phyloP scores from a whole-genome alignment of 192 early-diverging fungal genomes.

The Rhizophagus sp. region DNA sequence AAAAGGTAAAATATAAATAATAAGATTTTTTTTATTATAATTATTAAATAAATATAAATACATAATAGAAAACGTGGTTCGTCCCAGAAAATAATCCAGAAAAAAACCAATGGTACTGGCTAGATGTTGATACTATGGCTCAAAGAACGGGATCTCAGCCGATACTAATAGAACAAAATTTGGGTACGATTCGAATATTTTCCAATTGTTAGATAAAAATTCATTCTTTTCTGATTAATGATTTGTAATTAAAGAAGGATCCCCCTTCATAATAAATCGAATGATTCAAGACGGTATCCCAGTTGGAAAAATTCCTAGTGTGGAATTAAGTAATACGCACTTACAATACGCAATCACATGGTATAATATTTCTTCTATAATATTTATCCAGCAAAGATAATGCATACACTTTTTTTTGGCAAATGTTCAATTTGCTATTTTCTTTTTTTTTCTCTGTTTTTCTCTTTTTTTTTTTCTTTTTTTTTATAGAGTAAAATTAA shows the following conservation, averaged over 20 bases:
- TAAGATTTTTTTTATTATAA: not conserved
- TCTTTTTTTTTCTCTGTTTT: not conserved
- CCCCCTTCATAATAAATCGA: constrained; percentile 46
- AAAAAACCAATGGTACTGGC: constrained; percentile 80
- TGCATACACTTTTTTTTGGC: not conserved
- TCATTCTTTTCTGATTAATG: constrained; percentile 23
- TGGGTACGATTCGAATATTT: constrained; percentile 42
- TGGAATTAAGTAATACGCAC: constrained; percentile 86
- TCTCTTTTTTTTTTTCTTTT: not conserved
- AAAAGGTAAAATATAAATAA: constrained; percentile 43
- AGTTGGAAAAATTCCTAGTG: constrained; percentile 64
- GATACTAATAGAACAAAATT: constrained; percentile 76
- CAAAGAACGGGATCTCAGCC: constrained; percentile 61
- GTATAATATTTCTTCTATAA: constrained; percentile 50
- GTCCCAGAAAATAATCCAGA: constrained; percentile 62
- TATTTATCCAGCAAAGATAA: not conserved
- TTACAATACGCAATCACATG: constrained; percentile 88
- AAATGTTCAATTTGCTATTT: constrained; percentile 12
- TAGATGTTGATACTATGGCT: constrained; percentile 80
- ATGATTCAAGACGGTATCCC: constrained; percentile 66
- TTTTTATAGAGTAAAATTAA: not conserved
- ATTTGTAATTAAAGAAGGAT: constrained; percentile 34
- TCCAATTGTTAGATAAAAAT: not conserved
- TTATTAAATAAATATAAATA: constrained; percentile 6
- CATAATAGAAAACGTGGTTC: constrained; percentile 27